Conservation (phyloP, 495 filamentous ascomycete species). For the Lophiotrema nucula region DNA sequence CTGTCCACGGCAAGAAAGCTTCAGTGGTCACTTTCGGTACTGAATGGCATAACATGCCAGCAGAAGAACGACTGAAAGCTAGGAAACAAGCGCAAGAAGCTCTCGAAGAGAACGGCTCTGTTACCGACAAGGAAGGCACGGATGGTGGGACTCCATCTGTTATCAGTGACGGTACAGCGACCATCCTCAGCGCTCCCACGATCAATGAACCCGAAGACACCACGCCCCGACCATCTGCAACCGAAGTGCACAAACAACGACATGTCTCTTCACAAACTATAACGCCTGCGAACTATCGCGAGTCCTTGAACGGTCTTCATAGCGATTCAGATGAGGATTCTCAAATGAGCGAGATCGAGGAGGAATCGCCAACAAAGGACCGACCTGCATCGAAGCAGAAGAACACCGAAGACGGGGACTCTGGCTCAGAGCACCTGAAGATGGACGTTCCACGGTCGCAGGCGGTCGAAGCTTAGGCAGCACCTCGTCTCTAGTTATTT, state of each 20-base stretch:
- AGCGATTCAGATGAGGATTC: conserved; percentile 15
- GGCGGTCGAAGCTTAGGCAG: conserved; percentile 29
- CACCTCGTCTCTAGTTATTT: no score
- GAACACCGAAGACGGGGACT: conserved; percentile 14
- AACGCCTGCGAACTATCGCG: conserved; percentile 11
- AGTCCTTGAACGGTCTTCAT: conserved; percentile 14
- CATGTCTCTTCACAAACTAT: conserved; percentile 33
- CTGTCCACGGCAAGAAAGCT: conserved; percentile 96
- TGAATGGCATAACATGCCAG: conserved; percentile 74
- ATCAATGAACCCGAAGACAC: conserved; percentile 10
- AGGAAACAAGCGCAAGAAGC: conserved; percentile 32
- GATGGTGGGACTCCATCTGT: conserved; percentile 16
- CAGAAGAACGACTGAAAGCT: conserved; percentile 31
- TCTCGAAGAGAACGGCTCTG: conserved; percentile 10
- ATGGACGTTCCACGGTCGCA: conserved; percentile 14
- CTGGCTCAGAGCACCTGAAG: conserved; percentile 4
- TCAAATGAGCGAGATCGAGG: conserved; percentile 24
- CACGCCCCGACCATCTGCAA: conserved; percentile 18
- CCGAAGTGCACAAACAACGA: conserved; percentile 20
- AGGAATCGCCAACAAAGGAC: conserved; percentile 11
- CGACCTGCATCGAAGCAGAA: background rate
- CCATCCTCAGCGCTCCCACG: conserved; percentile 2
- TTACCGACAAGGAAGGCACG: conserved; percentile 14
- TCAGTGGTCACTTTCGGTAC: conserved; percentile 91
- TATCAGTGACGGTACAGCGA: conserved; percentile 19